A percentile compares a stretch with the other conserved stretches of the same genome.
Evolutionary conservation across 192 early-diverging fungal species (phyloP).

Genomic region (Chytriomyces confervae): DNA sequence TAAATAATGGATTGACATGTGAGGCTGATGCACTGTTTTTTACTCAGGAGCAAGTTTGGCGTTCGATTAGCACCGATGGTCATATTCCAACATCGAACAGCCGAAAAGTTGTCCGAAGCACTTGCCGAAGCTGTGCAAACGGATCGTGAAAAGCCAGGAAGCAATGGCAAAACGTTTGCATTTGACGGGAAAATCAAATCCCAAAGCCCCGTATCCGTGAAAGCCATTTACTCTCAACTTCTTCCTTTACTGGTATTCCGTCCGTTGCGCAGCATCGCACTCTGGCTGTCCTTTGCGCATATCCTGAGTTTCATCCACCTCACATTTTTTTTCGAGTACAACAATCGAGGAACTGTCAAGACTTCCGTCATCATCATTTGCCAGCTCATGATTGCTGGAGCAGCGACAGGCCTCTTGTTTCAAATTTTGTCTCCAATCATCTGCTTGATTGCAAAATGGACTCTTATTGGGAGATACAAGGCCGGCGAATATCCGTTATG

Average conservation of each 20-base stretch:
- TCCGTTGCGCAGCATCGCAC: neutral
- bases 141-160: neutral
- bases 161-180: neutral
- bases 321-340: neutral
- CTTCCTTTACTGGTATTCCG: constrained; percentile 1
- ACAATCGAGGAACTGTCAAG: neutral
- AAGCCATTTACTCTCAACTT: constrained; percentile 8
- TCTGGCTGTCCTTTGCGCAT: constrained; percentile 11
- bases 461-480: constrained; percentile 51
- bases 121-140: neutral
- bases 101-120: neutral
- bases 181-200: neutral
- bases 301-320: neutral
- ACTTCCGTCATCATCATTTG: neutral
- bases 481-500: constrained; percentile 53
- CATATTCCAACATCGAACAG: constrained; percentile 12
- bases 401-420: constrained; percentile 3
- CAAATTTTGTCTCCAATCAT: constrained; percentile 42
- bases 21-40: neutral
- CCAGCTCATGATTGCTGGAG: constrained; percentile 27
- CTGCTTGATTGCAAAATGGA: constrained; percentile 50
- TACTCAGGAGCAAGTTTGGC: constrained; percentile 5
- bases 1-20: neutral
- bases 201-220: neutral
- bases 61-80: constrained; percentile 19